Evolutionary conservation across 768 basidiomycete species (phyloP), one percentile per base, ranked within the genome.

Genomic region (Termitomyces sp.): DNA sequence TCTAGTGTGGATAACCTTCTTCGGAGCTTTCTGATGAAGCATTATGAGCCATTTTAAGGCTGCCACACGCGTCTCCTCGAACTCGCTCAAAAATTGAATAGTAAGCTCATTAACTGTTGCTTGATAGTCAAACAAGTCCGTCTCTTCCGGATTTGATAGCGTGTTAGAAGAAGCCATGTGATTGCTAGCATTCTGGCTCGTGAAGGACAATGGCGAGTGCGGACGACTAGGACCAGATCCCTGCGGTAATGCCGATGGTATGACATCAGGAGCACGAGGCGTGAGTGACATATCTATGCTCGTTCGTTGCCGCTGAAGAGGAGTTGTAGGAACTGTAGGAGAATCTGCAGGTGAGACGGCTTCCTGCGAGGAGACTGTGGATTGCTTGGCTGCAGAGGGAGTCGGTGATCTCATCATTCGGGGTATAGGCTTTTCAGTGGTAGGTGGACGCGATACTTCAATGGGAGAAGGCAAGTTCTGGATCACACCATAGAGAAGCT

Each of bases 11-110:
- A 30, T 7, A 19, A 89, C 94, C 83, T 96, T 96, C 72, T 88
- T 91, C 0, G 97, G 97, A 12, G 94, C 93, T 65, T 98, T 98
- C 68, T 95, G 90, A 71, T 99, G 97, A 50, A 99, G 73, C 97
- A 99, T 99, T 54, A 97, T 86, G 38, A 99, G 75, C 97, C 97
- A 99, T 71, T 96, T 95, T 62, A 99, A 69, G 2, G 96, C 94
- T 26, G 94, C 93, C 5, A 98, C 92, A 47, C 95, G 77, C 0
- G 97, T 98, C 65, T 98, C 94, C 66, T 97, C 96, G 62, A 91
- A 93, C 70, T 99, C 96, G 69, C 90, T 94, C 70, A 98, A 66
- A 67, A 99, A 95, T 62, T 97, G 94, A 48, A 97, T 76, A 4
- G 93, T 97, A 59, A 99, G 70, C 48, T 90, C 91, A 64, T 90